Evolutionary conservation across 805 yeast genomes (phyloP), one percentile per base, ranked within the genome.

Genomic region (Clavispora vitiphila): DNA sequence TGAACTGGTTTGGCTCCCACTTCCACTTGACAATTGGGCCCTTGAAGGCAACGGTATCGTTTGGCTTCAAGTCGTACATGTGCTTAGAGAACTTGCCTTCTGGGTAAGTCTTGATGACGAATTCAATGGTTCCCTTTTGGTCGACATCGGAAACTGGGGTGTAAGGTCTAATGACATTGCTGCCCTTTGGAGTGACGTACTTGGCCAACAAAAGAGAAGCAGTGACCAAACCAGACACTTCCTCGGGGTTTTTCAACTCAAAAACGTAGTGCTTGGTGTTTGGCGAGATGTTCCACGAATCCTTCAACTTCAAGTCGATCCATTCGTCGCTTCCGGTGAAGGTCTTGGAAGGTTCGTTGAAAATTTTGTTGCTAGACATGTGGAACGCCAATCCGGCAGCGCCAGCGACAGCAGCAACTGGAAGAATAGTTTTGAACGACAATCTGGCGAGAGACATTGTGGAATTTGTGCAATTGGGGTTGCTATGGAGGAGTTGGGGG

Each of bases 11-110:
- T 54, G 91, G 84, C 56, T 76, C 76, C 88, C 95, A 87, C 62
- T 83, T 80, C 86, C 93, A 90, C 74, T 93, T 93, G 57, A 76
- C 72, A 51, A 89, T 77, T 51, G 98, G 98, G 38, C 99, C 99
- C 74, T 89, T 91, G 77, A 93, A 85, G 8, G 96, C 69, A 42
- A 93, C 75, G 39, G 89, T 78, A 57, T 93, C 98, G 56, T 83
- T 78, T 46, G 77, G 79, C 65, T 84, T 81, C 61, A 91, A 78
- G 46, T 66, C 65, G 62, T 75, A 78, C 44, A 88, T 65, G 67
- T 87, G 93, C 58, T 71, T 71, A 40, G 91, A 78, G 79, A 89
- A 81, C 69, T 86, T 84, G 57, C 98, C 97, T 42, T 74, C 77
- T 39, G 81, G 84, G 71, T 93, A 93, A 48, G 72, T 78, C 78